Evolutionary conservation across 139 green algal genomes (phyloP).

Genomic region (Volvox reticuliferus): DNA sequence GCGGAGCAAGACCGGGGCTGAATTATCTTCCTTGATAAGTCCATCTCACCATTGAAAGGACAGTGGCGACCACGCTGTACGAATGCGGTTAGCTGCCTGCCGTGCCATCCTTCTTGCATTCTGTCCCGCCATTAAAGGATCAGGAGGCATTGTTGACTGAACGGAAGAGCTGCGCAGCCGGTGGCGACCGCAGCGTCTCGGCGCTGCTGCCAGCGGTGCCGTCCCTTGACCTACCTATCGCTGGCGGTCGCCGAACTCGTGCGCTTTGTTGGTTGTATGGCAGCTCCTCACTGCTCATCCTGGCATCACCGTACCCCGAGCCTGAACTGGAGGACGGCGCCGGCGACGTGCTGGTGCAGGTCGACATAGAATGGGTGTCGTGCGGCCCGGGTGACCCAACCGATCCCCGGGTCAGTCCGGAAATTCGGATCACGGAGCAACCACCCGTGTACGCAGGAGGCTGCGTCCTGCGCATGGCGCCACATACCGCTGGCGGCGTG

Average conservation of each 20-base stretch:
- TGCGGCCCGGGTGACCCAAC: slow-evolving; percentile 11
- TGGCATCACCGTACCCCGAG: slow-evolving; percentile 56
- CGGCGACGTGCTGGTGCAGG: slow-evolving; percentile 57
- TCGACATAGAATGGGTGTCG: slow-evolving; percentile 27
- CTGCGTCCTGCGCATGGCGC: slow-evolving; percentile 33
- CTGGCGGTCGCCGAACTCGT: slow-evolving; percentile 45
- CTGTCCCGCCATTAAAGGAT: neutral
- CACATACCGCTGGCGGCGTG: slow-evolving; percentile 42
- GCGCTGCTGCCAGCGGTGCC: neutral
- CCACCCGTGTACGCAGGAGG: slow-evolving; percentile 30
- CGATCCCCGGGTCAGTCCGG: slow-evolving; percentile 9
- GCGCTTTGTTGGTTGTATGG: slow-evolving; percentile 47
- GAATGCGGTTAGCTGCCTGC: too few species aligned
- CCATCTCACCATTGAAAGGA: too few species aligned
- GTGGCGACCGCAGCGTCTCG: neutral
- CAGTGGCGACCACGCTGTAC: too few species aligned
- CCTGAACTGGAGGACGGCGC: slow-evolving; percentile 39
- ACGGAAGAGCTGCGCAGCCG: neutral
- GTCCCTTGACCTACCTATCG: slow-evolving; percentile 40
- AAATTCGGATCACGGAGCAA: neutral
- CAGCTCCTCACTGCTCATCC: slow-evolving; percentile 49
- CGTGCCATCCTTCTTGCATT: too few species aligned
- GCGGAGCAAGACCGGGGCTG: too few species aligned
- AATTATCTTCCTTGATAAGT: too few species aligned
- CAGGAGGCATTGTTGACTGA: slow-evolving; percentile 6